Evolutionary conservation across 2,329 filamentous ascomycete genomes (phyloP), one percentile per base, ranked within the genome.

Genomic region (Eurotiales sp.): DNA sequence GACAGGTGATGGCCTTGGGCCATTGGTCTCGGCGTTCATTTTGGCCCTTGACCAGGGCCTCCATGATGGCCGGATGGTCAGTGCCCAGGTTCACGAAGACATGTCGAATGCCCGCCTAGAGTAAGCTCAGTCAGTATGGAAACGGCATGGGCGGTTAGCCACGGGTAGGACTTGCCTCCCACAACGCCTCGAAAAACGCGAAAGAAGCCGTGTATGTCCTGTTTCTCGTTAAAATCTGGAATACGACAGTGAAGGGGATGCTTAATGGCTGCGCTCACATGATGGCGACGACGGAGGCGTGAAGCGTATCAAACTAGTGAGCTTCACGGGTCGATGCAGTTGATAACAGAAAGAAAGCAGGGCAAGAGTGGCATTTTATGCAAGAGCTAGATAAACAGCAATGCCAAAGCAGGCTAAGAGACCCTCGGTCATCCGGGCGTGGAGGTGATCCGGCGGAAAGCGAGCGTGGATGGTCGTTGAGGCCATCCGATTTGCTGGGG

Each of bases 111-210:
- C 76, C 77, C 5, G 75, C 74, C 73, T 76, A 8, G 29, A 29
- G 22, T 27, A 23, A 2, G n/a, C 12, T 41, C 14, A 32, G 34
- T 54, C 21, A 54, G 42, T 12, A 46, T 34, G 4, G 17, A 6
- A 17, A 32, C 43, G 50, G 40, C 55, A 46, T 10, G 14, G n/a
- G 36, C 51, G 45, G 32, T 6, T 43, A 22, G 29, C 25, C 8
- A 29, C 53, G 17, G 8, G 8, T 11, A 14, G 12, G n/a, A 80
- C 69, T 79, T 64, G 81, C 80, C 69, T 89, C 85, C 84, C 84
- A 89, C 44, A 91, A 72, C 27, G 86, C 85, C 74, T 92, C 88
- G 58, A 92, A 90, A 69, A 92, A 90, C 66, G 87, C 88, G 61
- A 85, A 88, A 0, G 87, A 89, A 11, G 88, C 82, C 8, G 88